Evolutionary conservation across 164 flowering plant species (phyloP), one percentile per base, ranked within the genome.

Genomic region (Liquidambar formosana): DNA sequence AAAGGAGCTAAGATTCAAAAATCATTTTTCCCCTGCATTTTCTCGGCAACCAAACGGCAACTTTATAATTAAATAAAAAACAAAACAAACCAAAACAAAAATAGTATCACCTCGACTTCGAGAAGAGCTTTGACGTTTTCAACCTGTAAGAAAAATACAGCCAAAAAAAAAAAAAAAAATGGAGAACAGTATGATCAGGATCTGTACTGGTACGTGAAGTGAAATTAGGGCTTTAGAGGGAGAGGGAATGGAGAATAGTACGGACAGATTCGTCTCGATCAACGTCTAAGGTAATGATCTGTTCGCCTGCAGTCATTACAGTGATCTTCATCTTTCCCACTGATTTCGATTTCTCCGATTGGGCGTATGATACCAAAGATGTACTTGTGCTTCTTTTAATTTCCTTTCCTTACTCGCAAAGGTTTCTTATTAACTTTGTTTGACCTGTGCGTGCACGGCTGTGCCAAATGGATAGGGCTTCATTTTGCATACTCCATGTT

Each of bases 91-190:
- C 13, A 1, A 19, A n/a, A n/a, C n/a, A 10, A 23, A 43, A 9
- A 54, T 15, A 59, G 26, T 72, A 60, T 76, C 61, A 92, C 98
- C 96, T 94, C 99, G 49, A 94, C 97, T 72, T 92, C 97, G n/a
- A 94, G 88, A 61, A 94, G 73, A 49, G 99, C 99, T 73, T 94
- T 94, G 66, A 94, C 85, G 66, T 94, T 94, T 63, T 94, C 99
- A 57, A 94, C 95, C 99, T 94, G 73, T 25, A 5, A 62, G 6
- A 48, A 67, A 61, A 26, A 68, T 25, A 22, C 52, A 52, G 19
- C 27, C 66, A 5, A 43, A n/a, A 18, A 56, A 46, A 4, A 45
- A 33, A 59, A 11, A 0, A 26, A 2, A 10, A 51, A n/a, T 45
- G 9, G 1, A 33, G 21, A n/a, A 61, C 68, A 73, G 48, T 27